These are phyloP conservation scores for Entonaema liquescens DNA, from an alignment of 495 filamentous ascomycete genomes.

Conservation along the genomic window DNA sequence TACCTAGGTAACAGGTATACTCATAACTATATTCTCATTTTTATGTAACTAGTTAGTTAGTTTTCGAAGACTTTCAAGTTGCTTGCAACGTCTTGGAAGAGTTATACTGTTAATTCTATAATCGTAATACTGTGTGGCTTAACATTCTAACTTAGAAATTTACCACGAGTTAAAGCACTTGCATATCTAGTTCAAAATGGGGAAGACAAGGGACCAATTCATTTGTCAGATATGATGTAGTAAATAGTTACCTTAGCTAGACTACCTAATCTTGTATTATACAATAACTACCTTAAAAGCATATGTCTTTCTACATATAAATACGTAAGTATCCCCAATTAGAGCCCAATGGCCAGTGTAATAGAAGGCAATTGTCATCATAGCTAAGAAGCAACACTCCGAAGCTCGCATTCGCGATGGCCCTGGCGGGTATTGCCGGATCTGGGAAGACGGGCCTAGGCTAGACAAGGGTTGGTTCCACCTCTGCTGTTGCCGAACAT, in stretches of 20 bases:
- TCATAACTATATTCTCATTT: too few relatives aligned
- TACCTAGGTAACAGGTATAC: too few relatives aligned
- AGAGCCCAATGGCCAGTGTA: conserved; percentile 16
- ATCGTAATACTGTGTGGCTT: background rate
- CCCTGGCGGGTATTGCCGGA: conserved; percentile 24
- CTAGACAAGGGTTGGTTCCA: conserved; percentile 12
- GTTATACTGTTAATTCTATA: too few relatives aligned
- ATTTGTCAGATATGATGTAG: background rate
- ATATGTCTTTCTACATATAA: background rate
- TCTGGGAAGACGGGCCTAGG: conserved; percentile 34
- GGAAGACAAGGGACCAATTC: background rate
- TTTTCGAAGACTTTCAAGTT: too few relatives aligned
- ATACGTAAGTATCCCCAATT: background rate
- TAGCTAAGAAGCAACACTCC: background rate
- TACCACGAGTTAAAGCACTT: background rate
- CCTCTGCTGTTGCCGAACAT: conserved; percentile 34
- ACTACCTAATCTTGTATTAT: background rate
- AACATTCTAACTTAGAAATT: background rate
- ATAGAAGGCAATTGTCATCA: conserved; percentile 13
- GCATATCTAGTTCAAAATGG: background rate
- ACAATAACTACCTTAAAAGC: too few relatives aligned
- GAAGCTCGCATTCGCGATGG: conserved; percentile 38
- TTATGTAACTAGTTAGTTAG: too few relatives aligned
- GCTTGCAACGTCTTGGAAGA: too few relatives aligned
- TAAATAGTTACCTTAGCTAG: background rate